Percentiles rank a stretch among this genome's conserved stretches.
phyloP scores from a whole-genome alignment of 176 grass and related monocot species.

The Juncus effusus region DNA sequence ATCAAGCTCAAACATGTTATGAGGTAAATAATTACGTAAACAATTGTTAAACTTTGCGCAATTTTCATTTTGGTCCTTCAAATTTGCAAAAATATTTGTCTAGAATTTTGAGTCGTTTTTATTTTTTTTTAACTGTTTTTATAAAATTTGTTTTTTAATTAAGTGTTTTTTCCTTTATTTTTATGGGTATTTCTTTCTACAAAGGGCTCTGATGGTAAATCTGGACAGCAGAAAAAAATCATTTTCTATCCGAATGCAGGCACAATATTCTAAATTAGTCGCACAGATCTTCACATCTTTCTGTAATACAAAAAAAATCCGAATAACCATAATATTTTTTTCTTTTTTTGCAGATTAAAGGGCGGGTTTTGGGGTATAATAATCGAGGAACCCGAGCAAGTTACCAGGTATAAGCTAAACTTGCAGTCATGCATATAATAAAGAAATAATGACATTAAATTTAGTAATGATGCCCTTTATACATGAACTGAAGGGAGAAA shows the following conservation, averaged over 20 bases:
- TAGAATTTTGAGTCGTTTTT: background rate
- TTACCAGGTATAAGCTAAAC: too few relatives aligned
- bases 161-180: conserved; percentile 33
- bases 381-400: too few relatives aligned
- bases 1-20: conserved; percentile 69
- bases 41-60: background rate
- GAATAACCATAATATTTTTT: background rate
- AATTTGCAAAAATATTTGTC: background rate
- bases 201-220: conserved; percentile 91
- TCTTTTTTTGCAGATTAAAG: conserved; percentile 63
- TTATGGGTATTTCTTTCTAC: conserved; percentile 35
- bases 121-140: conserved; percentile 32
- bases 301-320: background rate
- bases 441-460: too few relatives aligned
- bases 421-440: too few relatives aligned
- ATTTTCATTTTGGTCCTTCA: conserved; percentile 1
- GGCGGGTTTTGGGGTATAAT: conserved; percentile 57
- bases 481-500: too few relatives aligned
- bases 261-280: too few relatives aligned
- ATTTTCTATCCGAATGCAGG: too few relatives aligned
- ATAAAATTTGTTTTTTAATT: background rate
- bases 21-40: conserved; percentile 44
- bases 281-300: too few relatives aligned
- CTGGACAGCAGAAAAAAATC: too few relatives aligned
- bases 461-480: too few relatives aligned